Base-by-base conservation (phyloP, 2,329 filamentous ascomycete species). In the Biscogniauxia mediterranea region DNA sequence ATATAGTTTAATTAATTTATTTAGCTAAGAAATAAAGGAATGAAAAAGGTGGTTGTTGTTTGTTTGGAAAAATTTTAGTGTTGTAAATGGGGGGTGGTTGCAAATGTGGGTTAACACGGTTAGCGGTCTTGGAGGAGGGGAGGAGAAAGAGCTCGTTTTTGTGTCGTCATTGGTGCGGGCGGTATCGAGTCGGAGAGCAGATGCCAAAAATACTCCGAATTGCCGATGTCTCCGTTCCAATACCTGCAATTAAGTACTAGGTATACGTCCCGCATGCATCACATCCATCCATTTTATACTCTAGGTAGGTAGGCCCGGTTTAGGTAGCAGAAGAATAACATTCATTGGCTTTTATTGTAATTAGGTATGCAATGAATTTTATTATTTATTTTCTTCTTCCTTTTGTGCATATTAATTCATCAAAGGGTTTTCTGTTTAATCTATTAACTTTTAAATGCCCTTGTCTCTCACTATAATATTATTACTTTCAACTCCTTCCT, bases 171-270 rank as follows among this genome's bases (percentile, higher is more conserved):
- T 66, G 58, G 38, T 46, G 15, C 15, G 15, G 38, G 38, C 38
- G 38, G 38, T 6, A 9, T 46, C 38, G 13, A 46, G 38, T n/a
- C 17, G 62, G 26, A 25, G 23, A 42, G 26, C 19, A 57, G 55
- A 63, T 25, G 4, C 61, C 63, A 64, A 49, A 54, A 55, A 67
- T 62, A 64, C 64, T 59, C 69, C 69, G 69, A 71, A 70, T 68
- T 32, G 51, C 69, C 69, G 69, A 69, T 26, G 49, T 21, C 62
- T 19, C 19, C 38, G 19, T 9, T 55, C 11, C 7, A 20, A 17
- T 28, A 46, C n/a, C n/a, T n/a, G n/a, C n/a, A n/a, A n/a, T n/a
- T n/a, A n/a, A n/a, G n/a, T n/a, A n/a, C n/a, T n/a, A n/a, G n/a
- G n/a, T n/a, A n/a, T n/a, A n/a, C n/a, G n/a, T n/a, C n/a, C n/a